These are phyloP conservation scores for Gaertneriomyces semiglobifer DNA, from an alignment of 192 early-diverging fungal species.

Conservation along the genomic window DNA sequence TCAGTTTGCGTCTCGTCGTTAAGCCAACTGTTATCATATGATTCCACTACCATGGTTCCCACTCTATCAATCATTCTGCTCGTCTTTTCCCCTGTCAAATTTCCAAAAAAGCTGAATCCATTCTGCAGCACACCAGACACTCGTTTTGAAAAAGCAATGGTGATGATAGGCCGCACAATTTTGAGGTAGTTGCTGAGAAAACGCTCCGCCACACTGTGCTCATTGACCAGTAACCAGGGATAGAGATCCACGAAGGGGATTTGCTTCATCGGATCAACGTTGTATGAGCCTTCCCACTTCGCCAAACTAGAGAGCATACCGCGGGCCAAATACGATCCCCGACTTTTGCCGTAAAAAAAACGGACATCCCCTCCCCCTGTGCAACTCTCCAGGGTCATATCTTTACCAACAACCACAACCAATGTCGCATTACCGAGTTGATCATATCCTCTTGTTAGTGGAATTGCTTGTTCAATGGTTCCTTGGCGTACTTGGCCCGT, in stretches of 20 bases:
- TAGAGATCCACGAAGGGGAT: slow-evolving; percentile 1
- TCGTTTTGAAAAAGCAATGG: slow-evolving; percentile 11
- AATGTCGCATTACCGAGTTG: background rate
- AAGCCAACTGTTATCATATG: slow-evolving; percentile 1
- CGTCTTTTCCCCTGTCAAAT: slow-evolving; percentile 1
- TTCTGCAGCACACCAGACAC: slow-evolving; percentile 10
- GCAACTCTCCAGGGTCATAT: background rate
- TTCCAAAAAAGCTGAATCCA: slow-evolving; percentile 17
- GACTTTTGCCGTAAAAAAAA: background rate
- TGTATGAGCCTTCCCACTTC: background rate
- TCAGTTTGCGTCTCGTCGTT: background rate
- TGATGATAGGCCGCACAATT: slow-evolving; percentile 9
- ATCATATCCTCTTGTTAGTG: background rate
- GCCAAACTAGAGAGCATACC: background rate
- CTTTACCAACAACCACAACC: background rate
- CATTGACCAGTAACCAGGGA: background rate
- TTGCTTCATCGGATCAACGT: no score
- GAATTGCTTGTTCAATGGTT: slow-evolving; percentile 11
- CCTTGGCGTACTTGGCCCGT: background rate
- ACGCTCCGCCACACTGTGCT: background rate
- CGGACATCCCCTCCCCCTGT: background rate
- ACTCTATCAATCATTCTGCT: slow-evolving; percentile 3
- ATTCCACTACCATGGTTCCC: slow-evolving; percentile 9
- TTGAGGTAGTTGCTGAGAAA: slow-evolving; percentile 9
- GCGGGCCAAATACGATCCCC: background rate